These are phyloP conservation scores for Arthrobotrys iridis DNA, from an alignment of 2,329 filamentous ascomycete genomes.

Conservation along the genomic window DNA sequence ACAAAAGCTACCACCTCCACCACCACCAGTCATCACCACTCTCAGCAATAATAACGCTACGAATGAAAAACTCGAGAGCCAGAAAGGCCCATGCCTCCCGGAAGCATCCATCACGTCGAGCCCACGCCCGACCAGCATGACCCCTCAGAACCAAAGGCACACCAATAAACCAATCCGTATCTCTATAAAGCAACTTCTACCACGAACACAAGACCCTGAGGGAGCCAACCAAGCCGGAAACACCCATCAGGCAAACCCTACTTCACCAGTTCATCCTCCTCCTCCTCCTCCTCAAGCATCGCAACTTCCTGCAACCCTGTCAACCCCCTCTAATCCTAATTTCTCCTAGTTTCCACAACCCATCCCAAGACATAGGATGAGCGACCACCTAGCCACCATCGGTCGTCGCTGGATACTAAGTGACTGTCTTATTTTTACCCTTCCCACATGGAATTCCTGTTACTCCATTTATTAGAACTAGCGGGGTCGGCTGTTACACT, in stretches of 20 bases:
- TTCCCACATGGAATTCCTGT: not conserved
- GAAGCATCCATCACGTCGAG: not conserved
- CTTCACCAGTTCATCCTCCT: not conserved
- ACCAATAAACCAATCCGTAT: too few species aligned
- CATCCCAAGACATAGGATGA: not conserved
- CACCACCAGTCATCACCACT: not conserved
- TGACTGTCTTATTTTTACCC: not conserved
- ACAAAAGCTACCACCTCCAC: too few species aligned
- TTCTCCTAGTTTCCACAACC: not conserved
- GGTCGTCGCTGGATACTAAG: not conserved
- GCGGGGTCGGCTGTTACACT: not conserved
- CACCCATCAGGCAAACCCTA: not conserved
- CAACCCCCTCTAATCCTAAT: not conserved
- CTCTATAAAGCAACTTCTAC: not conserved
- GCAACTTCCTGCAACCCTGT: not conserved
- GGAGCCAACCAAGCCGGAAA: not conserved
- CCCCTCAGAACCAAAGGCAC: not conserved
- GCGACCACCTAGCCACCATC: not conserved
- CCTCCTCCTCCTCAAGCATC: not conserved
- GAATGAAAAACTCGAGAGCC: not conserved
- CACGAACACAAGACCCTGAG: not conserved
- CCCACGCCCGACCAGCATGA: not conserved
- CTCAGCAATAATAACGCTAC: not conserved
- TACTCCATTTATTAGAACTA: slow-evolving; percentile 5
- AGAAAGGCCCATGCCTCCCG: not conserved